Evolutionary conservation across 192 early-diverging fungal genomes (phyloP), one percentile per base, ranked within the genome.

Genomic region (Linnemannia exigua): DNA sequence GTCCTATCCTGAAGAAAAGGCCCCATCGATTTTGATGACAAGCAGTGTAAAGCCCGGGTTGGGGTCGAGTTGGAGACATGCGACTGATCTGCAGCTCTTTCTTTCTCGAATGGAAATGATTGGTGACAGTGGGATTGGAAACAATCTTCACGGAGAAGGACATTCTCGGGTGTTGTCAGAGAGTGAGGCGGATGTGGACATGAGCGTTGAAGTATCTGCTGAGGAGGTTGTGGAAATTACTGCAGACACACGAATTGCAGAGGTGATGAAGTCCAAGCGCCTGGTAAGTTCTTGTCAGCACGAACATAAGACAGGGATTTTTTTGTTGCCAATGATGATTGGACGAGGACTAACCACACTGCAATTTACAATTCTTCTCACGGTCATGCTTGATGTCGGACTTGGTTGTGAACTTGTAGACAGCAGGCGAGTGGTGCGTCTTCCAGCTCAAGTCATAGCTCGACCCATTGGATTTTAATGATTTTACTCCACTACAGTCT

Each of bases 371-470:
- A 75, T 66, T 52, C n/a, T 75, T 75, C 74, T 54, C 74, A 75
- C 74, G 74, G 52, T 54, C 41, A n/a, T 31, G 25, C 9, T 44
- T 44, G 41, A 44, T 44, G 41, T 63, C 58, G 58, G 58, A 63
- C 58, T 63, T 63, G 28, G 6, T 74, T 33, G n/a, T n/a, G n/a
- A 31, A 6, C 37, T n/a, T 11, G 22, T 68, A 85, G 83, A 79
- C 72, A 79, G 79, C 76, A 8, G 83, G 83, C 1, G 83, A 79
- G 14, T 85, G 83, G 83, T 71, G 72, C 16, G 3, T 85, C 2
- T 85, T 85, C 54, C 46, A 79, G 36, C 68, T 75, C 72, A 63
- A 36, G 9, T 16, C n/a, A 12, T 52, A 50, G 17, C 63, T 48
- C 35, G 61, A 75, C 36, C 0, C 35, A 16, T 25, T n/a, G n/a